Percentiles rank a stretch among this genome's conserved stretches.
These are phyloP conservation scores for Penicillium argentinense DNA, from an alignment of 495 filamentous ascomycete genomes.

Conservation along the genomic window DNA sequence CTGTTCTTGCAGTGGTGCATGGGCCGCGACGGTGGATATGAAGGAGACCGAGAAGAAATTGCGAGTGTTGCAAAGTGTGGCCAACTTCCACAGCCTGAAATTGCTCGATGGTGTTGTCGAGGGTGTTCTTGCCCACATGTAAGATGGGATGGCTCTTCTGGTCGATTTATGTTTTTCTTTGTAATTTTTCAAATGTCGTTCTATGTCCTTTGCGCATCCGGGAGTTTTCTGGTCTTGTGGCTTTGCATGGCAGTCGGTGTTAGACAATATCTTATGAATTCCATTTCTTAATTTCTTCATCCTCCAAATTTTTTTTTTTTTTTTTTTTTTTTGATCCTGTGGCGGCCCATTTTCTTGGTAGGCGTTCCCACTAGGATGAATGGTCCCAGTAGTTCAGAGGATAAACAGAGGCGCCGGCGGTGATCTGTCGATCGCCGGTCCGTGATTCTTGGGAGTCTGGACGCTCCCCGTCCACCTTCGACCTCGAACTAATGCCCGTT, in stretches of 20 bases:
- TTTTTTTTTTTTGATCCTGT: no score
- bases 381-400: no score
- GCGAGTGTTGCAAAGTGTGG: constrained; percentile 69
- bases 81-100: constrained; percentile 72
- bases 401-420: no score
- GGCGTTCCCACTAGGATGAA: no score
- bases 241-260: constrained; percentile 11
- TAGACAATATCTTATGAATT: constrained; percentile 1
- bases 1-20: constrained; percentile 85
- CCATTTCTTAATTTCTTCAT: no score
- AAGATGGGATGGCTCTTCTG: constrained; percentile 10
- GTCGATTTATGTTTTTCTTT: constrained; percentile 14
- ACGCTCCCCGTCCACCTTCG: not conserved
- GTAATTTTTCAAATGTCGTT: not conserved
- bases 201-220: not conserved
- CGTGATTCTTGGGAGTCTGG: not conserved
- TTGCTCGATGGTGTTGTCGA: constrained; percentile 76
- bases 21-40: constrained; percentile 69
- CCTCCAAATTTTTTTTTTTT: no score
- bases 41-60: constrained; percentile 67
- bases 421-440: constrained; percentile 7
- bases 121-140: constrained; percentile 50
- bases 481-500: no score
- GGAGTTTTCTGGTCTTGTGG: not conserved
- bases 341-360: not conserved